Evolutionary conservation across 345 rosid species (phyloP).

Genomic region (Litchi chinensis): DNA sequence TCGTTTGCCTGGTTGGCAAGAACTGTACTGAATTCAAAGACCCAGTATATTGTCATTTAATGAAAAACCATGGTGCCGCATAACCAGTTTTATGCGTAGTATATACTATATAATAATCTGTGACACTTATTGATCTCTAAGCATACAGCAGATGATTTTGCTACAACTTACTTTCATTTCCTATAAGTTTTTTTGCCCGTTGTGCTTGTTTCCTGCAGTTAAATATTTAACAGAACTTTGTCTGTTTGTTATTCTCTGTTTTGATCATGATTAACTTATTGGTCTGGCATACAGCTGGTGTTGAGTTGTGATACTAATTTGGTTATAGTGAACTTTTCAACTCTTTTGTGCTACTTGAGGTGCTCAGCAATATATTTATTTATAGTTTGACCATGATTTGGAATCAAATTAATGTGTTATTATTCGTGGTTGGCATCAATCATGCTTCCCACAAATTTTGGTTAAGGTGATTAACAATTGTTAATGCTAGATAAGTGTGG

Average conservation of each 20-base stretch:
- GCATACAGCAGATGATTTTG: not conserved
- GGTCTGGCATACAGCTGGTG: constrained; percentile 4
- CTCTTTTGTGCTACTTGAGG: not conserved
- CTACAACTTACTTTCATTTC: not conserved
- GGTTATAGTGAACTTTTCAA: not conserved
- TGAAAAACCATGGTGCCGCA: not conserved
- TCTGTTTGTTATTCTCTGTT: not conserved
- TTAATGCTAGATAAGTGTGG: not conserved
- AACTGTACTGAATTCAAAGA: not conserved
- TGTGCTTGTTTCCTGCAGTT: not conserved
- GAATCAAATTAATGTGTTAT: not conserved
- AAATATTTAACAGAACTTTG: not conserved
- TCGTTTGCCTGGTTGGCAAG: not conserved
- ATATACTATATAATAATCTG: not conserved
- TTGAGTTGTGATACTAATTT: constrained; percentile 2
- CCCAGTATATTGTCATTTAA: not conserved
- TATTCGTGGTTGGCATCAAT: not conserved
- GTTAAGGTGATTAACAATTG: not conserved
- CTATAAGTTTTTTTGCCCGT: not conserved
- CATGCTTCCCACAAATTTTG: not conserved
- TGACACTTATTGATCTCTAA: not conserved
- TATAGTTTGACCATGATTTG: not conserved
- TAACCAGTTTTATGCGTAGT: not conserved
- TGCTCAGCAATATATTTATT: not conserved
- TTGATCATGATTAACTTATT: constrained; percentile 2